Conservation (phyloP, 2,329 filamentous ascomycete species). For the Harringtonia lauricola region DNA sequence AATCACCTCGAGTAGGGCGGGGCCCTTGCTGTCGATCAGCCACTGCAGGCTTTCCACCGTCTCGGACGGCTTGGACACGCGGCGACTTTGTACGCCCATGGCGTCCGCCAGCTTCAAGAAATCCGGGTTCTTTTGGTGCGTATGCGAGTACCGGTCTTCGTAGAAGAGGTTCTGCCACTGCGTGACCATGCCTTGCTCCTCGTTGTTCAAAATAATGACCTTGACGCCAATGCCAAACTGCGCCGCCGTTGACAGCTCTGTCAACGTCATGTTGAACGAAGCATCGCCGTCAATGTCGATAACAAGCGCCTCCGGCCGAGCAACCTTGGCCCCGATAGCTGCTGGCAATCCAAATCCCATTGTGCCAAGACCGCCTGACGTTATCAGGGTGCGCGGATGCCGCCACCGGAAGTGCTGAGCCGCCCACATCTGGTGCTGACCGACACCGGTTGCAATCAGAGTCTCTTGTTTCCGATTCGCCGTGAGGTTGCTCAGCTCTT, state of each 20-base stretch:
- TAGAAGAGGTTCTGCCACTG: constrained; percentile 99
- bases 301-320: constrained; percentile 65
- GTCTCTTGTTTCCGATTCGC: constrained; percentile 70
- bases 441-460: constrained; percentile 87
- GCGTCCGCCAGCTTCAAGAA: constrained; percentile 89
- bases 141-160: constrained; percentile 84
- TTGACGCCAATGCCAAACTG: constrained; percentile 98
- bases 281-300: constrained; percentile 96
- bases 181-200: constrained; percentile 97
- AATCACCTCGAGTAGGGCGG: constrained; percentile 82
- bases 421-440: constrained; percentile 98
- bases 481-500: constrained; percentile 79
- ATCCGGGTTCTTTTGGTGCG: constrained; percentile 90
- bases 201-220: constrained; percentile 90
- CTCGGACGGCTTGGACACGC: constrained; percentile 64
- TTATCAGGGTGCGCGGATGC: constrained; percentile 86
- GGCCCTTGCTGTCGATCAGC: constrained; percentile 84
- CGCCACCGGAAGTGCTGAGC: constrained; percentile 96
- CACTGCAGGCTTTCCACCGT: constrained; percentile 70
- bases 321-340: constrained; percentile 89
- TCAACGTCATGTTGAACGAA: constrained; percentile 98
- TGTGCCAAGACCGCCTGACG: constrained; percentile 86
- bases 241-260: constrained; percentile 82
- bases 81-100: constrained; percentile 73
- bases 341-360: constrained; percentile 95